These are phyloP conservation scores for Colletotrichum plurivorum DNA, from an alignment of 2,329 filamentous ascomycete species.

Conservation along the genomic window DNA sequence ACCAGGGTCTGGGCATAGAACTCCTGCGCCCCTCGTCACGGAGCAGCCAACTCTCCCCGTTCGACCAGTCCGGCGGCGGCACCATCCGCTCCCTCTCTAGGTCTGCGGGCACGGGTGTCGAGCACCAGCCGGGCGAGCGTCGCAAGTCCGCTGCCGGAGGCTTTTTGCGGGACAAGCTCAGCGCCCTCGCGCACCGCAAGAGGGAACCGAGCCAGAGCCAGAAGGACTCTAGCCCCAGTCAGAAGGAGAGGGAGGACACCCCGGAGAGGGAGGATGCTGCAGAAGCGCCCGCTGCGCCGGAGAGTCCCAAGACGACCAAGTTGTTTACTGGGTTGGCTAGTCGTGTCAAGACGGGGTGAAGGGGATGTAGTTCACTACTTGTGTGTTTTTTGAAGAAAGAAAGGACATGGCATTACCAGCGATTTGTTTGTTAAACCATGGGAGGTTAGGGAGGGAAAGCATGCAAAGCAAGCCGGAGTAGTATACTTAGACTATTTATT, in stretches of 20 bases:
- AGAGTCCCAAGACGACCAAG: slow-evolving; percentile 27
- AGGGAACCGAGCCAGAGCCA: slow-evolving; percentile 40
- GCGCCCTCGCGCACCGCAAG: slow-evolving; percentile 46
- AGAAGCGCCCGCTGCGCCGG: neutral
- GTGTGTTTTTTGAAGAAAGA: no score
- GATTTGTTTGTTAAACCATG: no score
- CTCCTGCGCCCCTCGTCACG: slow-evolving; percentile 44
- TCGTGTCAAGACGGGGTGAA: slow-evolving; percentile 36
- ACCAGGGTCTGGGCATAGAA: slow-evolving; percentile 40
- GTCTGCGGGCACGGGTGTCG: slow-evolving; percentile 40
- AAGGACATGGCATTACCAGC: no score
- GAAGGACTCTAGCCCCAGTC: slow-evolving; percentile 37
- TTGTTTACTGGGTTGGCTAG: slow-evolving; percentile 18
- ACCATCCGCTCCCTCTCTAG: slow-evolving; percentile 40
- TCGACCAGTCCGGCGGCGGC: slow-evolving; percentile 40
- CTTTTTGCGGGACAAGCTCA: slow-evolving; percentile 55
- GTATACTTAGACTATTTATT: no score
- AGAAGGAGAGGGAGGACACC: slow-evolving; percentile 28
- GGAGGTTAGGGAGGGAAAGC: no score
- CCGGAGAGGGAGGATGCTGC: slow-evolving; percentile 25
- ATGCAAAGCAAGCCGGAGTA: no score
- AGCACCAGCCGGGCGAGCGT: slow-evolving; percentile 29
- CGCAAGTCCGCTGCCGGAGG: slow-evolving; percentile 48
- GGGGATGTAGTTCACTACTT: neutral
- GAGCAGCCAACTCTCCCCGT: slow-evolving; percentile 42